Base-by-base conservation (phyloP, 768 basidiomycete species). In the Phaffia tasmanica region DNA sequence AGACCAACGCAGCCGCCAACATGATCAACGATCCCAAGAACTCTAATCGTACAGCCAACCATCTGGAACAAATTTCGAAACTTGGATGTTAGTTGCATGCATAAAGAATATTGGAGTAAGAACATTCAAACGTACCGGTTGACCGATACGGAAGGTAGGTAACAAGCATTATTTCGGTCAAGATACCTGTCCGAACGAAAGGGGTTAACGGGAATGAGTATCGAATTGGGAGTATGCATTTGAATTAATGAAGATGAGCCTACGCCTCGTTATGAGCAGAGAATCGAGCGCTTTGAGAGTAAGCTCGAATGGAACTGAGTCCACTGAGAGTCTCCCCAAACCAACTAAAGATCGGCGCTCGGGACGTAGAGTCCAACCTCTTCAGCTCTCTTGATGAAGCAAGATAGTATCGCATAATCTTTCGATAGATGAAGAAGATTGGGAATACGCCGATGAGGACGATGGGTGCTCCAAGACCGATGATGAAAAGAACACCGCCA, bases 91-190 rank as follows among this genome's bases (percentile, higher is more conserved):
- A 29, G 53, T 42, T 42, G 4, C 11, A 42, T 5, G 11, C 4
- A 42, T 42, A 11, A 42, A 51, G 4, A 62, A 62, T 16, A 54
- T 54, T 54, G 32, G 32, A 58, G 21, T 16, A n/a, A 8, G 9
- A 21, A 32, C 9, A 19, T 23, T 3, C 23, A n/a, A 23, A 29
- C 57, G 9, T 23, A 58, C 21, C 57, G 25, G 30, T 58, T n/a
- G 57, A 69, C 62, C 18, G 35, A 47, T 64, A 85, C 85, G 59
- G 86, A 85, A 0, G 85, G 83, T 21, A 86, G 78, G 71, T 81
- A 83, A 70, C 81, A 90, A 63, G 89, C 84, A 72, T 91, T 88
- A 72, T 94, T 94, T 29, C 85, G 82, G 72, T 95, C 91, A 49
- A 93, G 48, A 25, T 21, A 61, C 3, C 46, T 49, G 18, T 8